Evolutionary conservation across 129 eudicot species (phyloP), one percentile per base, ranked within the genome.

Genomic region (Cynara cardunculus): DNA sequence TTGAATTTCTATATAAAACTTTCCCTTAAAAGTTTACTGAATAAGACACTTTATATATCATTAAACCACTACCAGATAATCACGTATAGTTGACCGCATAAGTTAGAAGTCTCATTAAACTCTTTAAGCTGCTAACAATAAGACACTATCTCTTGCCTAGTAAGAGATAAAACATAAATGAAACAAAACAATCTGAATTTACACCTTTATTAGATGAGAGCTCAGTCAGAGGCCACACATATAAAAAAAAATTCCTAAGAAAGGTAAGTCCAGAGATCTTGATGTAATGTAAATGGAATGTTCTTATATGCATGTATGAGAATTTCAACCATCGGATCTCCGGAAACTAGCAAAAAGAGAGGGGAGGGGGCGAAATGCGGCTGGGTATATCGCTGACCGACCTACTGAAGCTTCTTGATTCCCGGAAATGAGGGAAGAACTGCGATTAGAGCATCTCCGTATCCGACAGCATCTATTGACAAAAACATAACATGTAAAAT

Each of bases 381-480:
- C 24, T 3, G 22, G 72, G 37, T 25, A 18, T 21, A 53, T 30
- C 27, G 26, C 16, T 16, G 26, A n/a, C 24, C 32, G 10, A 21
- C 59, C 85, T 76, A 77, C 87, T 84, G 87, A 73, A 92, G 92
- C 88, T 86, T 91, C 91, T 91, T 89, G 85, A 94, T 94, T 66
- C 98, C 98, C 18, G 97, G 98, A 76, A 94, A 94, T 34, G 98
- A 91, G 35, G 98, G 98, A 70, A 94, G 96, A 73, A 94, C 83
- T 67, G 96, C 96, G 25, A 94, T 86, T 25, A 94, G 89, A 81
- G 98, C 79, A 77, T 94, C 98, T 27, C 97, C 98, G 46, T 91
- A 94, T 70, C 98, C 98, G 31, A 94, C 96, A 12, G 98, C 93
- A 64, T 90, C 98, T 94, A 92, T 82, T 39, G 27, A 81, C 56